Evolutionary conservation across 768 basidiomycete species (phyloP).

Genomic region (Leccinum imitatum): DNA sequence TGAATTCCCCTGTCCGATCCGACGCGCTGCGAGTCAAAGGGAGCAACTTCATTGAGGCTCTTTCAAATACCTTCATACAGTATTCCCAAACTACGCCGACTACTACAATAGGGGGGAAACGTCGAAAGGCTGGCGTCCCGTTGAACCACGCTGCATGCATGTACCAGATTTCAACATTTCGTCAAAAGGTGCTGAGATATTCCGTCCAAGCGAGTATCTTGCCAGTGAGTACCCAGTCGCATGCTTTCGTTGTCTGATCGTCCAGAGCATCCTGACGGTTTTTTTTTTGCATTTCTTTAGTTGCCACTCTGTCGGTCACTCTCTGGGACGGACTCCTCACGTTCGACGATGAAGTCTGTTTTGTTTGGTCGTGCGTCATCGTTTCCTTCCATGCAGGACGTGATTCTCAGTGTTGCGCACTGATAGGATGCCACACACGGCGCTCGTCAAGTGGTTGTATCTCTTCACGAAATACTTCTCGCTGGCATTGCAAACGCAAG

Average conservation of each 20-base stretch:
- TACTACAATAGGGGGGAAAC: neutral
- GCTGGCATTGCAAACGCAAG: conserved; percentile 18
- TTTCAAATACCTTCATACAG: neutral
- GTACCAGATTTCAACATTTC: neutral
- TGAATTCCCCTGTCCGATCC: neutral
- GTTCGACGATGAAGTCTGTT: conserved; percentile 20
- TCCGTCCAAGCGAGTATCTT: conserved; percentile 7
- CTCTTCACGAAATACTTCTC: conserved; percentile 25
- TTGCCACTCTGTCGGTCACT: conserved; percentile 6
- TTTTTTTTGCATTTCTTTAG: conserved; percentile 4
- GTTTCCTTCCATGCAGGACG: neutral
- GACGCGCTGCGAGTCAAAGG: too few relatives aligned
- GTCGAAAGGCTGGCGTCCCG: neutral
- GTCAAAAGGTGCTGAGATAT: neutral
- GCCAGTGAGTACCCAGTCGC: conserved; percentile 7
- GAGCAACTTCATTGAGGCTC: too few relatives aligned
- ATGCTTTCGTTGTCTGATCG: neutral
- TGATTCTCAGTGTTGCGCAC: neutral
- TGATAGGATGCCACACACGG: conserved; percentile 17
- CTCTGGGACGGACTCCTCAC: conserved; percentile 24
- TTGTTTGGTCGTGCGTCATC: conserved; percentile 26
- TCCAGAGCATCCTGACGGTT: neutral
- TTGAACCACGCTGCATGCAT: conserved; percentile 6
- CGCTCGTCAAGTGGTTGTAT: conserved; percentile 28
- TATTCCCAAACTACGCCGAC: neutral